phyloP scores from a whole-genome alignment of 495 filamentous ascomycete genomes.

The Xylaria sp. region DNA sequence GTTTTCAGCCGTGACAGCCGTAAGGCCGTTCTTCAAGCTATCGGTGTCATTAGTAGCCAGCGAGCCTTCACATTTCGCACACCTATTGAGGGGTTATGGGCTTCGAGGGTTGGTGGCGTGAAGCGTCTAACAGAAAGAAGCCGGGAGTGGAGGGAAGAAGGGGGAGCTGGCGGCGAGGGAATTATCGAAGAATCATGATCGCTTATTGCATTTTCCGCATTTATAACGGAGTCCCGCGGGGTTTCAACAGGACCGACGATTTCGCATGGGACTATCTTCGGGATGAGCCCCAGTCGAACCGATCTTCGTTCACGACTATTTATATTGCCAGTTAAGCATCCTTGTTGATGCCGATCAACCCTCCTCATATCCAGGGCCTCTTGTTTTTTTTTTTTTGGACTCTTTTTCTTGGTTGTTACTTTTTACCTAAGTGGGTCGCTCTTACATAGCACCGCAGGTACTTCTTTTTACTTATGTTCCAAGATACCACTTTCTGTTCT shows the following conservation, averaged over 20 bases:
- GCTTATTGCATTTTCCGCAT: slow-evolving; percentile 9
- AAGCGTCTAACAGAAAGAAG: slow-evolving; percentile 78
- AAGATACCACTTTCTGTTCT: slow-evolving; percentile 28
- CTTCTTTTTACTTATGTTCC: slow-evolving; percentile 13
- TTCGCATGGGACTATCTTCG: slow-evolving; percentile 34
- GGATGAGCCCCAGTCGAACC: slow-evolving; percentile 28
- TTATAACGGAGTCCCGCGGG: slow-evolving; percentile 21
- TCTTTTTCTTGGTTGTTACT: neutral
- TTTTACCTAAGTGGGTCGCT: slow-evolving; percentile 22
- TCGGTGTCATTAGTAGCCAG: slow-evolving; percentile 94
- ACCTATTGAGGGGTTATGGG: slow-evolving; percentile 84
- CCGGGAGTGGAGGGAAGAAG: slow-evolving; percentile 83
- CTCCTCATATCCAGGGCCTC: neutral
- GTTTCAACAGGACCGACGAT: slow-evolving; percentile 31
- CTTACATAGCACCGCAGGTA: slow-evolving; percentile 15
- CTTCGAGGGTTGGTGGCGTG: slow-evolving; percentile 76
- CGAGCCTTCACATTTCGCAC: slow-evolving; percentile 94
- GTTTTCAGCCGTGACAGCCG: slow-evolving; percentile 94
- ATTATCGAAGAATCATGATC: slow-evolving; percentile 78
- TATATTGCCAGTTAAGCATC: neutral
- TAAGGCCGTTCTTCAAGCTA: slow-evolving; percentile 95
- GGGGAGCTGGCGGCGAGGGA: slow-evolving; percentile 69
- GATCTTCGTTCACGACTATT: slow-evolving; percentile 9
- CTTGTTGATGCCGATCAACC: neutral
- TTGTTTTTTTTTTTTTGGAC: neutral